Evolutionary conservation across 1,284 basidiomycete genomes (phyloP), one percentile per base, ranked within the genome.

Genomic region (Heterobasidion annosum): DNA sequence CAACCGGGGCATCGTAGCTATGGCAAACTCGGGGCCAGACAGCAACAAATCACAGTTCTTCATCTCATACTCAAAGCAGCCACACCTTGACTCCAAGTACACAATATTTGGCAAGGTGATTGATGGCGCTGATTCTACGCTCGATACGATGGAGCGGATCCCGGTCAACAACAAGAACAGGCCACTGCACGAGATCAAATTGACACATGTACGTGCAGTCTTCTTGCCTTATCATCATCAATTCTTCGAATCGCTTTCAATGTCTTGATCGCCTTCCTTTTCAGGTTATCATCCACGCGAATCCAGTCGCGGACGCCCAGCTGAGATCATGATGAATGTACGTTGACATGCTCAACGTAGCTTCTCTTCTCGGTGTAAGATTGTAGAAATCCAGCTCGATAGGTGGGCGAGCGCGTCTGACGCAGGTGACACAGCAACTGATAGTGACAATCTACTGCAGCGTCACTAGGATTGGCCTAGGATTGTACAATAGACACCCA

Each of bases 11-110:
- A 80, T 97, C 59, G 85, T 97, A n/a, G 94, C 94, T 25, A 97
- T 98, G 93, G 95, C 94, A 52, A 98, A 98, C 68, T 87, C 89
- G 3, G 95, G 95, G 0, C 88, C 88, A 19, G 90, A 96, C 68
- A 86, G 89, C 18, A 98, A 97, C 74, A 97, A 96, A 70, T 92
- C 91, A 2, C 88, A 96, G 71, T 96, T 97, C 73, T 96, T 97
- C 72, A 85, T 98, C 66, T 88, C 93, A 1, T 98, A 96, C 66
- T 75, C 87, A 0, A 97, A 97, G 65, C 93, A 97, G 64, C 72
- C 89, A 1, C 93, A 96, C 65, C 80, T 98, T 19, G 93, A 98
- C 67, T 85, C 85, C 55, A 97, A 97, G 70, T 96, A 97, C 73
- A 93, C 92, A 5, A 96, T 98, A 58, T 86, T 98, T 61, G 94